Evolutionary conservation across 2,329 filamentous ascomycete genomes (phyloP), one percentile per base, ranked within the genome.

Genomic region (Paecilomyces dactylethromorphus): DNA sequence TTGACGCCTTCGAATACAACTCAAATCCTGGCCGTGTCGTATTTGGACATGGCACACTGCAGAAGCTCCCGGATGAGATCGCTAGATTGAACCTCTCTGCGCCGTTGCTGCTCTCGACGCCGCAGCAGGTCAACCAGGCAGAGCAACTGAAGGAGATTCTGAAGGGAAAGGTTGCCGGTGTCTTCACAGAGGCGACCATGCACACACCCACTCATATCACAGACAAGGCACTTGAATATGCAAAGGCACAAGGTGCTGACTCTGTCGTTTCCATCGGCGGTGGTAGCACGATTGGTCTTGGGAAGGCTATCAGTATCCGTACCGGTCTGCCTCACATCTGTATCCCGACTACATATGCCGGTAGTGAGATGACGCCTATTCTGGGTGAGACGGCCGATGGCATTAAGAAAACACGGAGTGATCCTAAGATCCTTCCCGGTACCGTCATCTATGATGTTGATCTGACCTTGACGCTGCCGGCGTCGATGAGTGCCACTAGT

Each of bases 371-470:
- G 79, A 87, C 85, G 2, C 82, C 85, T 0, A 86, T 87, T 53
- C 71, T 88, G 12, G 85, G 85, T 1, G 84, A 88, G 72, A 87
- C 84, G 0, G 74, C 77, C 12, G 78, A 82, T 56, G 84, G 85
- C 0, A 67, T 76, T 59, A 87, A 88, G 72, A 81, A 79, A 58
- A 87, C 85, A 3, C 74, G 79, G 31, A 76, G 73, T 3, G 84
- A 87, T 68, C 79, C 81, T 1, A 83, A 80, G 68, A 86, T 87
- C 58, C 72, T 87, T 21, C 85, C 85, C 0, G 78, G 76, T 0
- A 82, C 81, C 0, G 85, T 87, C 3, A 83, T 88, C 45, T 88
- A 87, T 67, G 85, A 88, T 72, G 83, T 87, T 18, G 79, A 86
- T 64, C 71, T 87, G 57, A 87, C 85, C 0, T 77, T 85, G 78